These are phyloP conservation scores for Coniochaeta hoffmannii DNA, from an alignment of 2,329 filamentous ascomycete genomes.

Conservation along the genomic window DNA sequence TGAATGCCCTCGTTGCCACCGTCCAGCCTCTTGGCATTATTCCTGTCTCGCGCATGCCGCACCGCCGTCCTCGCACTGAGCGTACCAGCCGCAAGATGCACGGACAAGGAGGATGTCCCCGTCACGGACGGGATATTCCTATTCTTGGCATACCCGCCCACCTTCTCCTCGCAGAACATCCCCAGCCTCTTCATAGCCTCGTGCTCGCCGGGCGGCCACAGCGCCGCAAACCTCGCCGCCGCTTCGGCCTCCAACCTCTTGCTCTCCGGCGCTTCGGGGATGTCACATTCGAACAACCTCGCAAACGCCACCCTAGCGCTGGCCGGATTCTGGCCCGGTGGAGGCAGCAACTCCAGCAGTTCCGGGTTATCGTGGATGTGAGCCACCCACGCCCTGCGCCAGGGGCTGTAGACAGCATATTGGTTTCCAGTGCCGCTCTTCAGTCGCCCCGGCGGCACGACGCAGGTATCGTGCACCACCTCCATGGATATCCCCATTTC, in stretches of 20 bases:
- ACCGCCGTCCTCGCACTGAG: conserved; percentile 61
- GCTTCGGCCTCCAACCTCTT: conserved; percentile 57
- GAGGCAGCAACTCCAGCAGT: conserved; percentile 53
- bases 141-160: conserved; percentile 51
- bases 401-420: conserved; percentile 78
- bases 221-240: conserved; percentile 42
- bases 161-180: conserved; percentile 60
- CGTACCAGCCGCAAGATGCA: conserved; percentile 61
- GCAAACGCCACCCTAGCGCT: conserved; percentile 34
- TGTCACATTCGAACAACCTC: conserved; percentile 49
- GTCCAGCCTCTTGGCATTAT: conserved; percentile 59
- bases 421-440: conserved; percentile 63
- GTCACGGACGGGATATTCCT: conserved; percentile 60
- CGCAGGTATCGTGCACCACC: conserved; percentile 73
- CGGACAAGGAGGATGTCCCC: conserved; percentile 62
- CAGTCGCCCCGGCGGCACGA: conserved; percentile 67
- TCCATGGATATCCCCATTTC: conserved; percentile 60
- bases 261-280: conserved; percentile 55
- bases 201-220: conserved; percentile 72
- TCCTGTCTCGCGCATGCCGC: conserved; percentile 48
- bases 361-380: conserved; percentile 64
- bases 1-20: conserved; percentile 58
- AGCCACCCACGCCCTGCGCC: conserved; percentile 70
- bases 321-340: conserved; percentile 47
- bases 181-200: conserved; percentile 58